Evolutionary conservation across 208 protist species (phyloP).

Genomic region (Trypanosoma boissoni): DNA sequence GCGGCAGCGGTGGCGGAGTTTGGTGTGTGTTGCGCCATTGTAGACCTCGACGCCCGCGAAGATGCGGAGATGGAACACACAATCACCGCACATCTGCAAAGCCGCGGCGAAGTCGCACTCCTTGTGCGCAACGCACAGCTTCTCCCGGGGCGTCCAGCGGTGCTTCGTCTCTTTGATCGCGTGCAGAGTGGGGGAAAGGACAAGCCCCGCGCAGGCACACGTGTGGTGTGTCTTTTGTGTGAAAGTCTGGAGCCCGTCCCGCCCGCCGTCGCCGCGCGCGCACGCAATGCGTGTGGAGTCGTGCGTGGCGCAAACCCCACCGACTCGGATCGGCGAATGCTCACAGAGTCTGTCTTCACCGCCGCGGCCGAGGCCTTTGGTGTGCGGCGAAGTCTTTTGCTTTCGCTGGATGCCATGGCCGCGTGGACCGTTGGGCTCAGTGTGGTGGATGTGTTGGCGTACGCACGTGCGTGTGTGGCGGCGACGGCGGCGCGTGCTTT

Average conservation of each 20-base stretch:
- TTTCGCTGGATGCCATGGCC: slow-evolving; percentile 49
- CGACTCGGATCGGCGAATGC: slow-evolving; percentile 49
- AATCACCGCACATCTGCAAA: slow-evolving; percentile 30
- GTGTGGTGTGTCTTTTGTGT: slow-evolving; percentile 60
- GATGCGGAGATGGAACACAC: slow-evolving; percentile 35
- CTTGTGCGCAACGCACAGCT: slow-evolving; percentile 60
- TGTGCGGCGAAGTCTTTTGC: slow-evolving; percentile 40
- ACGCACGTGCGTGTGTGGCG: slow-evolving; percentile 43
- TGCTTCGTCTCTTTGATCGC: slow-evolving; percentile 45
- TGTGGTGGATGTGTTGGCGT: slow-evolving; percentile 57
- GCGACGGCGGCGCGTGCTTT: slow-evolving; percentile 16
- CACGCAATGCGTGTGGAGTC: slow-evolving; percentile 61
- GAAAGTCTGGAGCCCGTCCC: slow-evolving; percentile 65
- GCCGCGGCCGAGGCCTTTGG: slow-evolving; percentile 25
- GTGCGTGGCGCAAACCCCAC: slow-evolving; percentile 67
- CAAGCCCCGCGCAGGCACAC: slow-evolving; percentile 5
- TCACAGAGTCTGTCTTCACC: slow-evolving; percentile 26
- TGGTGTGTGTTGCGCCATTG: slow-evolving; percentile 39
- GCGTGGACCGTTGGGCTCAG: slow-evolving; percentile 75
- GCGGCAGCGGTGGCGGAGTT: slow-evolving; percentile 31
- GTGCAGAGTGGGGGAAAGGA: not conserved
- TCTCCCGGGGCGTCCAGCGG: slow-evolving; percentile 34
- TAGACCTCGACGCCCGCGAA: slow-evolving; percentile 40
- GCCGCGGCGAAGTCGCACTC: slow-evolving; percentile 31
- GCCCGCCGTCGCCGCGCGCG: slow-evolving; percentile 62